These are phyloP conservation scores for Eimeria brunetti DNA, from an alignment of 169 alveolate genomes.

Conservation along the genomic window DNA sequence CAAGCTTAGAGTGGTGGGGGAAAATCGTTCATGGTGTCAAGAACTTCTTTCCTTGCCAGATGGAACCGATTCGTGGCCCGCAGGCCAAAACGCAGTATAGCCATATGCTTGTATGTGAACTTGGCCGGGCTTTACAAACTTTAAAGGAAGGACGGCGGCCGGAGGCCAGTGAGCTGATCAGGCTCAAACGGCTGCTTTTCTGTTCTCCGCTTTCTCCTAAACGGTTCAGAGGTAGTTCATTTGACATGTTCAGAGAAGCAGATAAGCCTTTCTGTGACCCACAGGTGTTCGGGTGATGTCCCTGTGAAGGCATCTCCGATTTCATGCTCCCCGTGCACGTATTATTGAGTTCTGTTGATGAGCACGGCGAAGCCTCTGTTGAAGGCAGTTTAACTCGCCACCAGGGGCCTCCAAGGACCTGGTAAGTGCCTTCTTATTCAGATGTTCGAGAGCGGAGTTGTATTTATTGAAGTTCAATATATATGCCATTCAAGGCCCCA, in stretches of 20 bases:
- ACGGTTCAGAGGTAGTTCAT: background rate
- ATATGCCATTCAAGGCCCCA: background rate
- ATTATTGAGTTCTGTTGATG: background rate
- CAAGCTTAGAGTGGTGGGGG: background rate
- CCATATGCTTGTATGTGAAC: background rate
- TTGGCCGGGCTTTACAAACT: background rate
- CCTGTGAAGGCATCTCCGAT: background rate
- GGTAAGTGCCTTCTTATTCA: background rate
- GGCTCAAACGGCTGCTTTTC: background rate
- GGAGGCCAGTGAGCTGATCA: background rate
- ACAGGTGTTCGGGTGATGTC: background rate
- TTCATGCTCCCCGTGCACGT: background rate
- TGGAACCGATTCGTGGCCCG: background rate
- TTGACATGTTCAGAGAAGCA: background rate
- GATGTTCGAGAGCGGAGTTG: background rate
- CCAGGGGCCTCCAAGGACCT: background rate
- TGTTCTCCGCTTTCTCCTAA: background rate
- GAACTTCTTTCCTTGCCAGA: background rate
- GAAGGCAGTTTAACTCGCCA: background rate
- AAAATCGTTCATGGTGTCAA: background rate
- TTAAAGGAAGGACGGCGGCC: slow-evolving; percentile 7
- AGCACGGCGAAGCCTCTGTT: background rate
- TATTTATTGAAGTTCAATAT: background rate
- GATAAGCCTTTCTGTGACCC: background rate
- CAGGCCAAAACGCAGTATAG: background rate